A percentile compares a stretch with the other conserved stretches of the same genome.
Conservation (phyloP, 2,329 filamentous ascomycete genomes). For the Fusarium sp. region DNA sequence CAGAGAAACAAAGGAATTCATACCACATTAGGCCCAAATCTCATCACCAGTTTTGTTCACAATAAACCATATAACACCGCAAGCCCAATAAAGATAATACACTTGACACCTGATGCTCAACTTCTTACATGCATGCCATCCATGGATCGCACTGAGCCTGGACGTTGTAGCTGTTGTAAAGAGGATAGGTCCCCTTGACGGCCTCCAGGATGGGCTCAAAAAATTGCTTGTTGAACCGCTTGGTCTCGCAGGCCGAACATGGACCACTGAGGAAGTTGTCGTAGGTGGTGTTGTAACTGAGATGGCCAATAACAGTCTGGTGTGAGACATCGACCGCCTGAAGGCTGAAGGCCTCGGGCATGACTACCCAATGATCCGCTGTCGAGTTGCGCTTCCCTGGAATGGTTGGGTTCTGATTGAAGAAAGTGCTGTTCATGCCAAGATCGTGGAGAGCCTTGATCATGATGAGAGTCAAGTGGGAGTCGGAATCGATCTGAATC, state of each 20-base stretch:
- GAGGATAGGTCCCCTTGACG: slow-evolving; percentile 51
- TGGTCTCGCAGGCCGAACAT: slow-evolving; percentile 50
- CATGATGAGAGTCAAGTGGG: slow-evolving; percentile 52
- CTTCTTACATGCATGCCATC: slow-evolving; percentile 46
- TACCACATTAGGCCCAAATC: slow-evolving; percentile 32
- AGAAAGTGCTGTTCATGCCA: slow-evolving; percentile 52
- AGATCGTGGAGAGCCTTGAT: slow-evolving; percentile 52
- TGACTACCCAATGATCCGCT: slow-evolving; percentile 50
- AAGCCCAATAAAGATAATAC: slow-evolving; percentile 9
- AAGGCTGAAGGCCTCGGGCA: slow-evolving; percentile 51
- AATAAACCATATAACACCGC: slow-evolving; percentile 9
- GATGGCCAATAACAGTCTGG: slow-evolving; percentile 47
- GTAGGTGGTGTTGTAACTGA: slow-evolving; percentile 52
- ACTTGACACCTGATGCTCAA: neutral
- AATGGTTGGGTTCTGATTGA: slow-evolving; percentile 52
- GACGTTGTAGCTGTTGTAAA: slow-evolving; percentile 51
- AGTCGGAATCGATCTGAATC: slow-evolving; percentile 51
- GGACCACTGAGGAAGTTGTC: slow-evolving; percentile 50
- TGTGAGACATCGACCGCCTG: slow-evolving; percentile 48
- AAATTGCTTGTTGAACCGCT: slow-evolving; percentile 49
- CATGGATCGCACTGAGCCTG: slow-evolving; percentile 52
- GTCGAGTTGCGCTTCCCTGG: slow-evolving; percentile 46
- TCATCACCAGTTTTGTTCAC: slow-evolving; percentile 9
- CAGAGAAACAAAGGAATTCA: slow-evolving; percentile 30
- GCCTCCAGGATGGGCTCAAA: slow-evolving; percentile 52